Conservation (phyloP, 2,329 filamentous ascomycete genomes). For the Tolypocladium pustulatum region DNA sequence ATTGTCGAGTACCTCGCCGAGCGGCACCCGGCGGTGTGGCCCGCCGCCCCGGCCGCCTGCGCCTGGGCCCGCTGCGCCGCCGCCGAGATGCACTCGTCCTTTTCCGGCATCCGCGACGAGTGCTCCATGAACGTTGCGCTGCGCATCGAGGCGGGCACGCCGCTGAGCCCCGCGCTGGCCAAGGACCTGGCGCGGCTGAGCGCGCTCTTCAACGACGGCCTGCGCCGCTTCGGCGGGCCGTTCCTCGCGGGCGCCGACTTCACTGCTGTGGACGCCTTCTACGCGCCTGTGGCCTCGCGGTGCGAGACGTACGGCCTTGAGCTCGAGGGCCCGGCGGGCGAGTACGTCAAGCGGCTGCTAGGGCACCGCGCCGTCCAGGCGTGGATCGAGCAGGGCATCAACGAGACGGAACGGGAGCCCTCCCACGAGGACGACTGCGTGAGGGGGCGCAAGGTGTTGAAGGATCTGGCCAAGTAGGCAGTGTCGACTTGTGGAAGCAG, state of each 20-base stretch:
- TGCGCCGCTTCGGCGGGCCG: conserved; percentile 28
- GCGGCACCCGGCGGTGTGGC: conserved; percentile 30
- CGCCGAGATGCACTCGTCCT: conserved; percentile 37
- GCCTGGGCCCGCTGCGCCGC: conserved; percentile 32
- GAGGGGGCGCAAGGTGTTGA: conserved; percentile 18
- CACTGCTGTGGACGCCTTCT: conserved; percentile 29
- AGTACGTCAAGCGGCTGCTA: conserved; percentile 23
- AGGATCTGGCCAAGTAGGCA: conserved; percentile 13
- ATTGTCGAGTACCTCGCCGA: conserved; percentile 38
- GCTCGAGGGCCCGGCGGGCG: conserved; percentile 16
- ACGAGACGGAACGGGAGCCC: conserved; percentile 26
- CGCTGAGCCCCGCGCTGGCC: conserved; percentile 17
- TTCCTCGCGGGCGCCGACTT: conserved; percentile 28
- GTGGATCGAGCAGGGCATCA: conserved; percentile 26
- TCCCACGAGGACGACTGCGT: conserved; percentile 25
- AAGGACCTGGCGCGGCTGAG: conserved; percentile 24
- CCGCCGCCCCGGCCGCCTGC: conserved; percentile 23
- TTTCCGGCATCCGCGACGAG: conserved; percentile 27
- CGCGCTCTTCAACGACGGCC: conserved; percentile 25
- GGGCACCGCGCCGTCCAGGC: conserved; percentile 22
- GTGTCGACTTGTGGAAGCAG: neutral
- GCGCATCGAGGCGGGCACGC: conserved; percentile 20
- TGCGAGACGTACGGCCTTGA: conserved; percentile 25
- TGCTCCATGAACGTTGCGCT: conserved; percentile 31
- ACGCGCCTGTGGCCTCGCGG: conserved; percentile 28